phyloP scores from a whole-genome alignment of 1,284 basidiomycete genomes.

The Trichosporon faecale region DNA sequence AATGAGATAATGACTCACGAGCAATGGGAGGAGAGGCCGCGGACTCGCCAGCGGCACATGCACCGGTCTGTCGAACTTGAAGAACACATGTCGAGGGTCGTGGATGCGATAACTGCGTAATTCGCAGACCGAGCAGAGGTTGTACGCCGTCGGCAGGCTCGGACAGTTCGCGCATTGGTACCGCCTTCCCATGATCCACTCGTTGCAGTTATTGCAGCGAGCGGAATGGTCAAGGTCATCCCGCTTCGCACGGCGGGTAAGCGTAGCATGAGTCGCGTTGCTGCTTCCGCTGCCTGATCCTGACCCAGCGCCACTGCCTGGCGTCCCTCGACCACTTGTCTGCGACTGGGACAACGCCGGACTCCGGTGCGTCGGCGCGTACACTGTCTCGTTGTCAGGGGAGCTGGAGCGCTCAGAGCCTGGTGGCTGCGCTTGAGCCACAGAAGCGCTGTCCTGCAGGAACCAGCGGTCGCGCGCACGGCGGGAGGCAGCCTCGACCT shows the following conservation, averaged over 20 bases:
- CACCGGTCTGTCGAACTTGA: slow-evolving; percentile 76
- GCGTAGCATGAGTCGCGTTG: slow-evolving; percentile 1
- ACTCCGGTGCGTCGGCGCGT: slow-evolving; percentile 28
- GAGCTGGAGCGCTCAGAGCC: slow-evolving; percentile 38
- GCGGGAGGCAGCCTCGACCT: slow-evolving; percentile 69
- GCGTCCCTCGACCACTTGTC: not conserved
- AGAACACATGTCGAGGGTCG: slow-evolving; percentile 77
- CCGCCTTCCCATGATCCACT: slow-evolving; percentile 49
- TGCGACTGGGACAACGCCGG: not conserved
- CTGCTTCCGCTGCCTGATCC: not conserved
- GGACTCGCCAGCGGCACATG: slow-evolving; percentile 64
- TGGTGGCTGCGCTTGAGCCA: slow-evolving; percentile 29
- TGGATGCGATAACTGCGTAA: slow-evolving; percentile 70
- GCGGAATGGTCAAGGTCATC: slow-evolving; percentile 46
- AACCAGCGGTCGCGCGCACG: slow-evolving; percentile 72
- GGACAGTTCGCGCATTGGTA: slow-evolving; percentile 54
- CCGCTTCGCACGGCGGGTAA: slow-evolving; percentile 13
- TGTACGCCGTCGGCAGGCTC: slow-evolving; percentile 46
- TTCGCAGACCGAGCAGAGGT: slow-evolving; percentile 72
- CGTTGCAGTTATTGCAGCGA: slow-evolving; percentile 44
- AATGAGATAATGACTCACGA: slow-evolving; percentile 49
- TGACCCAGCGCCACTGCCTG: not conserved
- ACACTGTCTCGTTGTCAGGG: slow-evolving; percentile 49
- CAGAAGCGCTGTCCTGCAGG: slow-evolving; percentile 64
- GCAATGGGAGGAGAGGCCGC: slow-evolving; percentile 63